phyloP scores from a whole-genome alignment of 306 rosid species.

The Prunus padus region DNA sequence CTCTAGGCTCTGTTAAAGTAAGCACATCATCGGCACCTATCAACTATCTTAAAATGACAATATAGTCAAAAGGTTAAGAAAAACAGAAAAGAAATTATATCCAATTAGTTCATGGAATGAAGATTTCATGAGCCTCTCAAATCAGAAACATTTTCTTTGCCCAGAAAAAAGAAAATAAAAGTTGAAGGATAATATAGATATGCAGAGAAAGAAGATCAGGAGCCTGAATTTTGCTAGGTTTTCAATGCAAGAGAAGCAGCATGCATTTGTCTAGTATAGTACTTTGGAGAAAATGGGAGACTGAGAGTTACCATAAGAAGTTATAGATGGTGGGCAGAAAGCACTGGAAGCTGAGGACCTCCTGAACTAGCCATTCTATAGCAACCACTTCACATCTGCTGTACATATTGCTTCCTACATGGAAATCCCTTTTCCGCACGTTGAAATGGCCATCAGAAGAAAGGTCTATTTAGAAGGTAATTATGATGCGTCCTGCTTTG shows the following conservation, averaged over 20 bases:
- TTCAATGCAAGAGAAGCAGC: constrained; percentile 5
- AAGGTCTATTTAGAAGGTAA: neutral
- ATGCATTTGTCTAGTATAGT: constrained; percentile 15
- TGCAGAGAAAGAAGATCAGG: too few species aligned
- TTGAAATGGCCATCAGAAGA: constrained; percentile 46
- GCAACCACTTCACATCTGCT: constrained; percentile 89
- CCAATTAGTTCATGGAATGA: constrained; percentile 5
- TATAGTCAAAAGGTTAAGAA: neutral
- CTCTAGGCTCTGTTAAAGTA: constrained; percentile 66
- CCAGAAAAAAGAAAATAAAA: neutral
- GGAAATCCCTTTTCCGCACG: constrained; percentile 50
- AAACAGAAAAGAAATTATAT: neutral
- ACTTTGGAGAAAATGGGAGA: constrained; percentile 7
- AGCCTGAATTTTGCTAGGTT: too few species aligned
- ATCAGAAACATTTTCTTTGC: neutral
- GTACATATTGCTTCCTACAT: constrained; percentile 47
- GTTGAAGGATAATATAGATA: too few species aligned
- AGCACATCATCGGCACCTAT: constrained; percentile 27
- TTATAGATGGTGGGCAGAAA: constrained; percentile 75
- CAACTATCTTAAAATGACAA: neutral
- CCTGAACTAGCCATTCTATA: constrained; percentile 96
- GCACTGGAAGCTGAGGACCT: constrained; percentile 80
- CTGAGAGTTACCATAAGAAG: constrained; percentile 67
- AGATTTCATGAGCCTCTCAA: constrained; percentile 1
- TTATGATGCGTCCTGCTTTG: neutral